Evolutionary conservation across 345 rosid genomes (phyloP), one percentile per base, ranked within the genome.

Genomic region (Melastoma malabathricum): DNA sequence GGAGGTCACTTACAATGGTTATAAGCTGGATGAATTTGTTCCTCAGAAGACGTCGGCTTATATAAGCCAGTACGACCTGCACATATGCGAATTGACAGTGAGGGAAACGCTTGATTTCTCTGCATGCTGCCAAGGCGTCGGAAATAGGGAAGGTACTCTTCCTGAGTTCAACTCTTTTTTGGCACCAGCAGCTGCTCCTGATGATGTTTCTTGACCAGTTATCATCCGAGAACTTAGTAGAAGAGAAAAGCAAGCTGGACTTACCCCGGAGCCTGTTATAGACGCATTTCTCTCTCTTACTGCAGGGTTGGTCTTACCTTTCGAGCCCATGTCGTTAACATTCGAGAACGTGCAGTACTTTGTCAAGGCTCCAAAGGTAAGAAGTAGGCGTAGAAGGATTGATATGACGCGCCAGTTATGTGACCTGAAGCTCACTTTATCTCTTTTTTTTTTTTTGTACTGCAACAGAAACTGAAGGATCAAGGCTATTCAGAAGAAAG

Each of bases 161-260:
- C 10, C 10, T 3, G 38, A 31, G 5, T 31, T 31, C 9, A 31
- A 31, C 25, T 22, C 25, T 22, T 22, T 22, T 22, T 22, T 22
- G 25, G 25, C 4, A 4, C 2, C 25, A 22, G 25, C 25, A 22
- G 25, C 25, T 22, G 25, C 25, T 22, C 4, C 25, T 22, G 25
- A 31, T 31, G 38, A 5, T 9, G 10, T 7, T 5, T 23, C 47
- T 25, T 15, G 6, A 8, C 23, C 52, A 72, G 76, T 67, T 56
- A 47, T 68, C 5, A 47, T 75, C 61, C 46, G 54, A 59, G 84
- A 78, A 58, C 57, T 78, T 34, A 58, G 54, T 31, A 62, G 63
- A 56, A 63, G 76, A 61, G 86, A 80, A 65, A 67, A 74, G 65
- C 59, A 50, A 64, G 77, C 68, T 10, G 68, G 75, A 10, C 56